Conservation (phyloP, 2,329 filamentous ascomycete genomes). For the Aspergillus ibericus region DNA sequence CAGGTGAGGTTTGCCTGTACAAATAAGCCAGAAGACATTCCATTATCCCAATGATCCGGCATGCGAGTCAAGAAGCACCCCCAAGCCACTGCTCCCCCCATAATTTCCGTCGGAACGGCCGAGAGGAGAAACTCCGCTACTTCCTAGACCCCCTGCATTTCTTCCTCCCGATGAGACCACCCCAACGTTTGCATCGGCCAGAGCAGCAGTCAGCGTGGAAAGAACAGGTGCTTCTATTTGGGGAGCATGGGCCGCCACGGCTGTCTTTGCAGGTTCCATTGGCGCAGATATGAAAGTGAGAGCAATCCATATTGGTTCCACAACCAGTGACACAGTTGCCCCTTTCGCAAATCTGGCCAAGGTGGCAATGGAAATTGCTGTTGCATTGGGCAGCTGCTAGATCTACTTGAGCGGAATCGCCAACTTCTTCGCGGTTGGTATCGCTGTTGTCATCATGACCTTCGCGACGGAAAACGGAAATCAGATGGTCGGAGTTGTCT, state of each 20-base stretch:
- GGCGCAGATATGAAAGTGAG: constrained; percentile 3
- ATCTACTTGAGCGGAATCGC: background rate
- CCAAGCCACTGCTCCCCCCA: background rate
- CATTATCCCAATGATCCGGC: too few species aligned
- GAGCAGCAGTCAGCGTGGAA: constrained; percentile 8
- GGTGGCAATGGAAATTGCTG: constrained; percentile 4
- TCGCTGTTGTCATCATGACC: background rate
- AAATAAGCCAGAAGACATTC: too few species aligned
- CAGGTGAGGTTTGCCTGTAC: background rate
- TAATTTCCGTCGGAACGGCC: background rate
- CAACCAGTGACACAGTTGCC: constrained; percentile 6
- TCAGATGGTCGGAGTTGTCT: background rate
- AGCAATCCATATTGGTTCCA: constrained; percentile 2
- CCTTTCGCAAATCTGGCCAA: constrained; percentile 3
- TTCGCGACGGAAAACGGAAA: background rate
- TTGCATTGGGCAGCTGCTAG: background rate
- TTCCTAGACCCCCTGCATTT: background rate
- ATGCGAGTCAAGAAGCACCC: background rate
- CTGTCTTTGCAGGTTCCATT: background rate
- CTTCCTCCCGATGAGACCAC: constrained; percentile 1
- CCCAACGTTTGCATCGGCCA: constrained; percentile 6
- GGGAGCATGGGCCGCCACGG: background rate
- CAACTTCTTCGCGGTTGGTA: background rate
- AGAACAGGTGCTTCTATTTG: background rate
- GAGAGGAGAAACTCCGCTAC: background rate